Percentiles rank a stretch among this genome's conserved stretches.
phyloP scores from a whole-genome alignment of 2,329 filamentous ascomycete genomes.

The Dichotomopilus funicola region DNA sequence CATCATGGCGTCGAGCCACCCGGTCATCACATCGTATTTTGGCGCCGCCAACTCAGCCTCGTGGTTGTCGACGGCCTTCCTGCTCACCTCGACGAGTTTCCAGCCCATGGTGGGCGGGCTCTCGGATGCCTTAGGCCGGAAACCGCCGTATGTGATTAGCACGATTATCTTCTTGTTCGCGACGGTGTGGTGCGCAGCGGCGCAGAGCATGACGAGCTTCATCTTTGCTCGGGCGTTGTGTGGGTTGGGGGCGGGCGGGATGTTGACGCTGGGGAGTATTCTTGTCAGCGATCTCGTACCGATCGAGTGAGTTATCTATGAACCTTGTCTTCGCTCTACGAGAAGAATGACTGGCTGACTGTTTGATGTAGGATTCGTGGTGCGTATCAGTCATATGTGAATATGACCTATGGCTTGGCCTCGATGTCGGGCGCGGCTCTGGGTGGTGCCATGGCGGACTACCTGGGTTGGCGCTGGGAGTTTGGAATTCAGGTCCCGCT shows the following conservation, averaged over 20 bases:
- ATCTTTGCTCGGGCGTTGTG: slow-evolving; percentile 65
- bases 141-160: slow-evolving; percentile 57
- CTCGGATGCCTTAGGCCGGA: slow-evolving; percentile 67
- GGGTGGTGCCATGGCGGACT: slow-evolving; percentile 63
- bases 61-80: slow-evolving; percentile 74
- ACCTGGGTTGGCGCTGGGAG: slow-evolving; percentile 67
- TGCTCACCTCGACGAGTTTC: slow-evolving; percentile 69
- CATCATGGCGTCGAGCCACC: slow-evolving; percentile 75
- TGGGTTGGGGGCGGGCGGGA: slow-evolving; percentile 66
- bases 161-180: slow-evolving; percentile 57
- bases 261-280: slow-evolving; percentile 62
- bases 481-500: slow-evolving; percentile 56
- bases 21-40: slow-evolving; percentile 73
- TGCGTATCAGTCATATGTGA: slow-evolving; percentile 65
- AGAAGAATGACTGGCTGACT: not conserved
- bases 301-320: slow-evolving; percentile 48
- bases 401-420: slow-evolving; percentile 51
- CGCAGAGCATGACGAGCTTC: slow-evolving; percentile 60
- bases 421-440: slow-evolving; percentile 58
- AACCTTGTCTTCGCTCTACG: not conserved
- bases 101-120: slow-evolving; percentile 69
- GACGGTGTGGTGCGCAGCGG: slow-evolving; percentile 63
- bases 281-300: slow-evolving; percentile 69
- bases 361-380: slow-evolving; percentile 43
- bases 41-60: slow-evolving; percentile 70